Evolutionary conservation across 805 yeast genomes (phyloP).

Genomic region (Blastobotrys muscicola): DNA sequence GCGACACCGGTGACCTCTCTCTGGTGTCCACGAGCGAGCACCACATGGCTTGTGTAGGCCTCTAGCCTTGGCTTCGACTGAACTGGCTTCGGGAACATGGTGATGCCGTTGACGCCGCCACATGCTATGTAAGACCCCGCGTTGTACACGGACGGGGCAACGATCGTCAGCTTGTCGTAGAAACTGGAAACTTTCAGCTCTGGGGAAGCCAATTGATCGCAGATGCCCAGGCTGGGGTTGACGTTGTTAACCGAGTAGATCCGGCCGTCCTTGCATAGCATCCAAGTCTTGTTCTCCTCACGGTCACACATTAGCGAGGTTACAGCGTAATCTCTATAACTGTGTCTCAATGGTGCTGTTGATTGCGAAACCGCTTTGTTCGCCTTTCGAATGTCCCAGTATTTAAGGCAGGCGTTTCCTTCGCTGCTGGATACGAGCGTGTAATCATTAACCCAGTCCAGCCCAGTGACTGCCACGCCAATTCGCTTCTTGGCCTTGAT

Average conservation of each 20-base stretch:
- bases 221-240: neutral
- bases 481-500: too few relatives aligned
- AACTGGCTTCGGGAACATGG: conserved; percentile 12
- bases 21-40: conserved; percentile 11
- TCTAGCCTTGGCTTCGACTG: neutral
- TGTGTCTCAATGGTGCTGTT: conserved; percentile 1
- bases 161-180: conserved; percentile 12
- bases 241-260: conserved; percentile 11
- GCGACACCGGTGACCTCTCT: conserved; percentile 9
- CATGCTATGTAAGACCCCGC: conserved; percentile 13
- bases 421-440: conserved; percentile 15
- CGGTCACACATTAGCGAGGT: conserved; percentile 13
- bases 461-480: conserved; percentile 1
- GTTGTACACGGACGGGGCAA: conserved; percentile 7
- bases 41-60: conserved; percentile 1
- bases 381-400: conserved; percentile 23
- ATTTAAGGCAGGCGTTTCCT: conserved; percentile 13
- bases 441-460: conserved; percentile 16
- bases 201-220: conserved; percentile 6
- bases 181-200: conserved; percentile 13
- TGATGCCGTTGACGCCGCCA: conserved; percentile 11
- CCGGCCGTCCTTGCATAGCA: conserved; percentile 10
- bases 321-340: conserved; percentile 10
- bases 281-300: conserved; percentile 17
- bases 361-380: conserved; percentile 5